Evolutionary conservation across 352 stramenopile species (phyloP).

Genomic region (Phytophthora palmivora): DNA sequence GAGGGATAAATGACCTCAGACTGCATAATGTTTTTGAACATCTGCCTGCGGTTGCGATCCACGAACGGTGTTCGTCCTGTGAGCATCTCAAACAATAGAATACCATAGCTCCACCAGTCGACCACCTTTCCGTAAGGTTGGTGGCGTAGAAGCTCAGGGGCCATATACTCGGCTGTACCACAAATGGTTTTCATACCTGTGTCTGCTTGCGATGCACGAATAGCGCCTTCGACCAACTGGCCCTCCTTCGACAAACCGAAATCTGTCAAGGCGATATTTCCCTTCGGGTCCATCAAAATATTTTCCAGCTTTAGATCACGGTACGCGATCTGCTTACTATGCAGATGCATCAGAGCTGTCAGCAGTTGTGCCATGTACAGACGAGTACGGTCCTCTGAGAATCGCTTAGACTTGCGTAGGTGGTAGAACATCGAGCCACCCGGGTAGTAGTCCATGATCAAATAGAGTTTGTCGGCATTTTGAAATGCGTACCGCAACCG

Average conservation of each 20-base stretch:
- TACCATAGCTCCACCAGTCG: constrained; percentile 92
- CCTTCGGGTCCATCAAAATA: constrained; percentile 90
- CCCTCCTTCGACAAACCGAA: constrained; percentile 91
- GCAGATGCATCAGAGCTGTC: constrained; percentile 88
- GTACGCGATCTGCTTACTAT: constrained; percentile 91
- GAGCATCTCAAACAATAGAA: constrained; percentile 91
- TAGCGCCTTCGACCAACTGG: constrained; percentile 81
- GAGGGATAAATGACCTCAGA: constrained; percentile 89
- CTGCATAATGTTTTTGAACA: constrained; percentile 94
- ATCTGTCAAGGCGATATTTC: constrained; percentile 89
- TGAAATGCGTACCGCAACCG: constrained; percentile 89
- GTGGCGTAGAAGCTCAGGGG: constrained; percentile 81
- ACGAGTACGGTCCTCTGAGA: constrained; percentile 83
- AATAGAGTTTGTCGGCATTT: constrained; percentile 94
- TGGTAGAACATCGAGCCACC: constrained; percentile 92
- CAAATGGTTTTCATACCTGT: constrained; percentile 91
- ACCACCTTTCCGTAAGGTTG: constrained; percentile 91
- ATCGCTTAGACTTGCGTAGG: constrained; percentile 87
- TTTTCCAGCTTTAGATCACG: constrained; percentile 92
- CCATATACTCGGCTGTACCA: constrained; percentile 91
- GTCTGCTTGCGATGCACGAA: constrained; percentile 81
- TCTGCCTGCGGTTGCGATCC: constrained; percentile 87
- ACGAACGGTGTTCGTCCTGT: constrained; percentile 89
- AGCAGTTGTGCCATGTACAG: constrained; percentile 91
- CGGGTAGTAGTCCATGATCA: constrained; percentile 97